A percentile compares a stretch with the other conserved stretches of the same genome.
These are phyloP conservation scores for Sambucus nigra DNA, from an alignment of 129 eudicot genomes.

Conservation along the genomic window DNA sequence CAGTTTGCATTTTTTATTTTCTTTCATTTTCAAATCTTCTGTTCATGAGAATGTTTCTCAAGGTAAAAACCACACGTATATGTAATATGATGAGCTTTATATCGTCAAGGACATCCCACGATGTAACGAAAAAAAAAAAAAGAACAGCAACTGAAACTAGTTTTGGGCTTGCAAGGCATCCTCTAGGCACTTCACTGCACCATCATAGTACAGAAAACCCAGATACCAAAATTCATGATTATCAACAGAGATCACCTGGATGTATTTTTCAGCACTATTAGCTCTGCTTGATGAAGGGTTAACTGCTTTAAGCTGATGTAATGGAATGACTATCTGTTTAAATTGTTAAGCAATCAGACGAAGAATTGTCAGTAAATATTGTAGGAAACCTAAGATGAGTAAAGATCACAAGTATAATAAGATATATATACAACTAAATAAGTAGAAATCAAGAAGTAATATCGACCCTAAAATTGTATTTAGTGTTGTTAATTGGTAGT, in stretches of 20 bases:
- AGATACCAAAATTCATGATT: slow-evolving; percentile 90
- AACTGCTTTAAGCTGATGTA: slow-evolving; percentile 69
- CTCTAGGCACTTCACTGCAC: slow-evolving; percentile 59
- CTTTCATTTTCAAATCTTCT: neutral
- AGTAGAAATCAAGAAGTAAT: too few relatives aligned
- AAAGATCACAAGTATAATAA: too few relatives aligned
- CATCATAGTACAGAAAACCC: slow-evolving; percentile 69
- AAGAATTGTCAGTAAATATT: neutral
- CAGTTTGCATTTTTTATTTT: neutral
- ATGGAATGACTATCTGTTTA: slow-evolving; percentile 69
- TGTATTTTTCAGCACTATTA: slow-evolving; percentile 67
- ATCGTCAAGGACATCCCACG: neutral
- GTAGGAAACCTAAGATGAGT: neutral
- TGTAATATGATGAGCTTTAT: neutral
- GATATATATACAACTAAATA: too few relatives aligned
- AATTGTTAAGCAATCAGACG: neutral
- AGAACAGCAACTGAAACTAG: too few relatives aligned
- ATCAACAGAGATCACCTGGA: slow-evolving; percentile 71
- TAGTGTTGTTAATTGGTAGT: too few relatives aligned
- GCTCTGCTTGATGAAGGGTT: slow-evolving; percentile 61
- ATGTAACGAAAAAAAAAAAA: neutral
- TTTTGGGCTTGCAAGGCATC: slow-evolving; percentile 28
- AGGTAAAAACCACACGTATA: neutral
- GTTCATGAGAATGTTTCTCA: neutral
- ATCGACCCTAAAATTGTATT: too few relatives aligned